phyloP scores from a whole-genome alignment of 257 asterid genomes.

The Nicotiana knightiana region DNA sequence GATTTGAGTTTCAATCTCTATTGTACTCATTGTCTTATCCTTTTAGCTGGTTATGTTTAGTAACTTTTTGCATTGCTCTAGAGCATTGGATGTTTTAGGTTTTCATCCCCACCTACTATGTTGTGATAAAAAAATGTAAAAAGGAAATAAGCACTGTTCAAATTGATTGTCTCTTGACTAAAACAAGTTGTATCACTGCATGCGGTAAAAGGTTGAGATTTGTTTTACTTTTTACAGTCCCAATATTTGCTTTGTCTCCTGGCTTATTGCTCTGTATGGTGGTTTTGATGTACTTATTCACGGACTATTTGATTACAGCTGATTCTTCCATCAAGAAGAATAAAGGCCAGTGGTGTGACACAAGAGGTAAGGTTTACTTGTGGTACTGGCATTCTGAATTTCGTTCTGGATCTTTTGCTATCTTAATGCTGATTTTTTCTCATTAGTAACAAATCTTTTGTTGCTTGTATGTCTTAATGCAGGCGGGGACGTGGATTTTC shows the following conservation, averaged over 20 bases:
- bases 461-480: background rate
- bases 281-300: constrained; percentile 11
- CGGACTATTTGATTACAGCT: constrained; percentile 28
- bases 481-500: constrained; percentile 52
- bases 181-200: background rate
- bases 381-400: background rate
- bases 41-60: background rate
- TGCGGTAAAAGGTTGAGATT: background rate
- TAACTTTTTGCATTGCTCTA: background rate
- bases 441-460: background rate
- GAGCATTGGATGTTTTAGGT: background rate
- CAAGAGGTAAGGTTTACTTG: constrained; percentile 35
- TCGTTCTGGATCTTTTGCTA: background rate
- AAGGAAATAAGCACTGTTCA: background rate
- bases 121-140: background rate
- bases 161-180: background rate
- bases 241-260: background rate
- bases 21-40: background rate
- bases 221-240: background rate
- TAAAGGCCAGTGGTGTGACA: constrained; percentile 26
- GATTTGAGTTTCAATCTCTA: background rate
- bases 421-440: background rate
- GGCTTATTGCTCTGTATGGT: background rate
- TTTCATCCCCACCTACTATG: background rate
- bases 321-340: constrained; percentile 33